phyloP scores from a whole-genome alignment of 106 monocot genomes.

The Dendrobium nobile region DNA sequence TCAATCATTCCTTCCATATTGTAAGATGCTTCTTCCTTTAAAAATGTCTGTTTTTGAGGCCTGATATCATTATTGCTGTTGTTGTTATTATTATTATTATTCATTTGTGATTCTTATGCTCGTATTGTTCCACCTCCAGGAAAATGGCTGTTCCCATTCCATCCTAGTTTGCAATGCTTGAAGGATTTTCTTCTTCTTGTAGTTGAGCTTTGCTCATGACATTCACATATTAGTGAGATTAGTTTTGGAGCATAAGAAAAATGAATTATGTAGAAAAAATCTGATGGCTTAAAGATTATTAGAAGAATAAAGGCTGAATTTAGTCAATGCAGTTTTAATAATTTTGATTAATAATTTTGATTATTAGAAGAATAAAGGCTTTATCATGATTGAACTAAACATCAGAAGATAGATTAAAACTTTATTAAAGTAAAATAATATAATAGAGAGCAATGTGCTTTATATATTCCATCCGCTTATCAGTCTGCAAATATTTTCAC shows the following conservation, averaged over 20 bases:
- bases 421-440: not conserved
- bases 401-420: not conserved
- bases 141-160: not conserved
- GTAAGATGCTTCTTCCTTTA: slow-evolving; percentile 45
- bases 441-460: no score
- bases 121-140: not conserved
- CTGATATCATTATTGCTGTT: not conserved
- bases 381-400: not conserved
- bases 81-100: not conserved
- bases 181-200: not conserved
- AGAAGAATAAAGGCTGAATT: not conserved
- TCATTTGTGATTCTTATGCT: not conserved
- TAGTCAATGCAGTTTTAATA: not conserved
- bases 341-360: not conserved
- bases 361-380: not conserved
- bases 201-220: not conserved
- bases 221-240: not conserved
- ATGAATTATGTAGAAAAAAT: not conserved
- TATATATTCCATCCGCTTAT: no score
- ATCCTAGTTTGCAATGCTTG: not conserved
- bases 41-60: not conserved
- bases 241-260: not conserved
- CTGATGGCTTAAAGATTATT: not conserved
- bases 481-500: no score
- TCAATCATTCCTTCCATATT: slow-evolving; percentile 78